These are phyloP conservation scores for Kokia cookei DNA, from an alignment of 441 rosid genomes.

Conservation along the genomic window DNA sequence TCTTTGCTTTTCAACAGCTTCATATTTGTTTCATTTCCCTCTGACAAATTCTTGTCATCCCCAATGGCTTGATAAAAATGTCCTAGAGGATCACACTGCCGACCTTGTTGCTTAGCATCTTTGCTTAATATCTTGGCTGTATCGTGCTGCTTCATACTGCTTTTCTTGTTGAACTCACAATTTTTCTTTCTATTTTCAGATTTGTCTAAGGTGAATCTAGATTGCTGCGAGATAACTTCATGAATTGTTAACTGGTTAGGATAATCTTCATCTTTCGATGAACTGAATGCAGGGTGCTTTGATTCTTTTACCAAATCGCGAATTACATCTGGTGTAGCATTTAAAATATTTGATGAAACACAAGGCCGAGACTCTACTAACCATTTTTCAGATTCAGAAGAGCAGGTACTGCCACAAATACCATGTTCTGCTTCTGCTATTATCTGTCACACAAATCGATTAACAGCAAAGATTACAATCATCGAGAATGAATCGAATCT, in stretches of 20 bases:
- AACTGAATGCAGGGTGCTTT: not conserved
- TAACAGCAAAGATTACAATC: not conserved
- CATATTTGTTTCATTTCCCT: not conserved
- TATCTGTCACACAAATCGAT: conserved; percentile 17
- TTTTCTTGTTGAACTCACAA: conserved; percentile 11
- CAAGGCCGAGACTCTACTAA: not conserved
- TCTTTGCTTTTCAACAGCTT: not conserved
- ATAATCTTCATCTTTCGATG: not conserved
- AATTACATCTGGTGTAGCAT: not conserved
- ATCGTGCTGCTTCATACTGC: not conserved
- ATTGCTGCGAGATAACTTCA: conserved; percentile 6
- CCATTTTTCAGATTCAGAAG: conserved; percentile 7
- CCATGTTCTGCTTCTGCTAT: conserved; percentile 21
- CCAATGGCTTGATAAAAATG: not conserved
- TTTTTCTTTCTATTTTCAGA: conserved; percentile 7
- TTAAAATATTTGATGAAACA: not conserved
- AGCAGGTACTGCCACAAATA: not conserved
- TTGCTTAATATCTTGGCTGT: not conserved
- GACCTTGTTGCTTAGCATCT: not conserved
- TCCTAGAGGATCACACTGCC: not conserved
- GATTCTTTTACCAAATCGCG: not conserved
- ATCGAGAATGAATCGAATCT: not conserved
- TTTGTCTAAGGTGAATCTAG: not conserved
- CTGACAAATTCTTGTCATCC: not conserved
- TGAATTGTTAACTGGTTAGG: not conserved